Base-by-base conservation (phyloP, 441 rosid species). In the Pelargonium citronellum region DNA sequence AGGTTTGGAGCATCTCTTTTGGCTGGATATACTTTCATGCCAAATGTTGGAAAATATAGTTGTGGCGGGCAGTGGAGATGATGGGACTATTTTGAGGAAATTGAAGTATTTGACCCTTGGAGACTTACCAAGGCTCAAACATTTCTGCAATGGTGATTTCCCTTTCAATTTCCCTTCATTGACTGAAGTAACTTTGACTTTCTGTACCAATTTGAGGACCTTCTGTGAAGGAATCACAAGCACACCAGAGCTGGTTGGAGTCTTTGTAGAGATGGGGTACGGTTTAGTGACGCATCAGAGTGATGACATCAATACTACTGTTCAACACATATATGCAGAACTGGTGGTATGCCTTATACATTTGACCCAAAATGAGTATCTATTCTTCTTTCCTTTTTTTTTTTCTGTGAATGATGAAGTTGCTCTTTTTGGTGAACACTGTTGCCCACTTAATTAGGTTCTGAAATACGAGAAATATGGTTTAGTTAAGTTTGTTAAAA, bases 191-290 rank as follows among this genome's bases (percentile, higher is more conserved):
- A 30, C 16, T 39, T 55, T 78, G 61, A 62, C 13, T 3, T 47
- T 64, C 2, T 81, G 79, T 71, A 78, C 79, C 27, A 34, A 44
- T 1, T 70, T 80, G 78, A 12, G 73, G 30, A 51, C 24, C 16
- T 75, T 80, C 49, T 74, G 69, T 16, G 1, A 1, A 3, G 67
- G 79, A 8, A 11, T 8, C 0, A 27, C 66, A 19, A 44, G 41
- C 2, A 24, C 83, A 12, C 80, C 69, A 5, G 16, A 49, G 39
- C 46, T 74, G 47, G 1, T 19, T 20, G 27, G 5, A 66, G 71
- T 81, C 0, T n/a, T n/a, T n/a, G n/a, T n/a, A n/a, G 15, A 47
- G 19, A 53, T 3, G 1, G 19, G 15, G 20, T 3, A 1, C n/a
- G 9, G 44, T 8, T 6, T 15, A 7, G 1, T 13, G 8, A 1